Conservation (phyloP, 257 asterid species). For the Przewalskia tangutica region DNA sequence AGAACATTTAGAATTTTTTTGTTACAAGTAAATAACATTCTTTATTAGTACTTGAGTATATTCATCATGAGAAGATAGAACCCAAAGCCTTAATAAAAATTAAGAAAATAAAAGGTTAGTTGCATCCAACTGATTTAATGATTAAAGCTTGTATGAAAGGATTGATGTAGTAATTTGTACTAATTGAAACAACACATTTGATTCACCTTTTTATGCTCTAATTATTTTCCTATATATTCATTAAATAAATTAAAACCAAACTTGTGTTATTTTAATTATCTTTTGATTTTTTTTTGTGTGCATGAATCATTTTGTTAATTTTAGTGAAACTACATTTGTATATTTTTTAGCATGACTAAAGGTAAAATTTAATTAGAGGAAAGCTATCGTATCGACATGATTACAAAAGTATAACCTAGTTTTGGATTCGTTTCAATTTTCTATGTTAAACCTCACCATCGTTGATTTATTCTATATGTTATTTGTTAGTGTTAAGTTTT, state of each 20-base stretch:
- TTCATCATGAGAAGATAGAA: constrained; percentile 31
- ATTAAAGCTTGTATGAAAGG: constrained; percentile 16
- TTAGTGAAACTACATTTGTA: background rate
- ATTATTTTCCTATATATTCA: background rate
- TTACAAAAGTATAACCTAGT: background rate
- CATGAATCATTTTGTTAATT: no score
- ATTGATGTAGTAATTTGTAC: background rate
- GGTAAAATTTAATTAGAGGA: background rate
- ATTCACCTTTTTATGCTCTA: background rate
- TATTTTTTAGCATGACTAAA: background rate
- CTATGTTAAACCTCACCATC: background rate
- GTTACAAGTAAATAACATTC: constrained; percentile 2
- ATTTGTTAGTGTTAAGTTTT: no score
- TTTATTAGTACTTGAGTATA: constrained; percentile 22
- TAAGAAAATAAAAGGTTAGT: background rate
- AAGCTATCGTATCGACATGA: background rate
- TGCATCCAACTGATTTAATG: constrained; percentile 17
- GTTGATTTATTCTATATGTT: background rate
- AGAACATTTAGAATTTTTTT: background rate
- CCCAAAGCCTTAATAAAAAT: constrained; percentile 26
- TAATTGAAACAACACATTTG: background rate
- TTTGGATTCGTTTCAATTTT: background rate
- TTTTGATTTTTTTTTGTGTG: background rate
- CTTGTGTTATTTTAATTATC: background rate
- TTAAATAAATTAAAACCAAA: background rate